These are phyloP conservation scores for Cutaneotrichosporon sp. DNA, from an alignment of 1,284 basidiomycete species.

Conservation along the genomic window DNA sequence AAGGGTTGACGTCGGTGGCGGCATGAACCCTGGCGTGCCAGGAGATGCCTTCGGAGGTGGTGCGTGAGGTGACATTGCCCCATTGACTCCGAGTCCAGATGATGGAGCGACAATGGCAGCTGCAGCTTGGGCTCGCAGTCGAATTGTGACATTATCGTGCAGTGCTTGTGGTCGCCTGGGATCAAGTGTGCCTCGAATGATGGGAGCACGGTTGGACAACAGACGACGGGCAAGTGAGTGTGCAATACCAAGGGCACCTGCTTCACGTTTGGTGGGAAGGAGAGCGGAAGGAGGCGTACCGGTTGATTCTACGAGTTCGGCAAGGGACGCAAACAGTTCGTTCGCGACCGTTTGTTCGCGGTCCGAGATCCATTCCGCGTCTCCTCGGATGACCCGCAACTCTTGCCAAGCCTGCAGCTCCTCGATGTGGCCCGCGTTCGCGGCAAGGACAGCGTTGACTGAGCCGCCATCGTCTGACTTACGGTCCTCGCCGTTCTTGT, in stretches of 20 bases:
- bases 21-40: slow-evolving; percentile 7
- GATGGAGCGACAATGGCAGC: slow-evolving; percentile 11
- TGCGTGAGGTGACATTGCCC: slow-evolving; percentile 4
- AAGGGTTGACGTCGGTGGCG: slow-evolving; percentile 6
- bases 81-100: slow-evolving; percentile 10
- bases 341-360: slow-evolving; percentile 36
- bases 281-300: slow-evolving; percentile 12
- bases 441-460: slow-evolving; percentile 26
- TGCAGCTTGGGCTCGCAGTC: slow-evolving; percentile 10
- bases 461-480: slow-evolving; percentile 12
- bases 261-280: neutral
- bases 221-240: slow-evolving; percentile 25
- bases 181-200: slow-evolving; percentile 40
- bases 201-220: slow-evolving; percentile 21
- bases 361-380: slow-evolving; percentile 18
- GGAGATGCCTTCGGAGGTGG: slow-evolving; percentile 6
- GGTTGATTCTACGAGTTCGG: slow-evolving; percentile 18
- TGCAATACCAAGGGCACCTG: slow-evolving; percentile 18
- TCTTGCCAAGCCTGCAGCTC: slow-evolving; percentile 43
- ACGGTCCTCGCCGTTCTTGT: slow-evolving; percentile 4
- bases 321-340: slow-evolving; percentile 31
- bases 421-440: slow-evolving; percentile 31
- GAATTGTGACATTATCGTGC: slow-evolving; percentile 29
- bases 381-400: slow-evolving; percentile 24
- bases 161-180: slow-evolving; percentile 37